phyloP scores from a whole-genome alignment of 2,329 filamentous ascomycete species.

The Talaromyces sp. region DNA sequence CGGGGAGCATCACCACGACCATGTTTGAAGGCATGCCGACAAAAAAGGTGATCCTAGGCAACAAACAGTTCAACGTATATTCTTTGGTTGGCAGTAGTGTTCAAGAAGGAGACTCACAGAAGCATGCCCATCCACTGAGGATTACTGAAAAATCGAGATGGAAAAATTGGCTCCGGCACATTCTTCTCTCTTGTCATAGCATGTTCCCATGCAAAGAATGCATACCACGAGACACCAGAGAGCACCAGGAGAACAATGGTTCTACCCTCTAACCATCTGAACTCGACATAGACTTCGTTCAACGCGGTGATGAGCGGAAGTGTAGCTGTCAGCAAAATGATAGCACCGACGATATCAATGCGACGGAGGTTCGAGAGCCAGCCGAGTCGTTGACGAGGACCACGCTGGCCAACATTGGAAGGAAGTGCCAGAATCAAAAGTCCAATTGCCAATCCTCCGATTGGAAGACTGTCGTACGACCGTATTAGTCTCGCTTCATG shows the following conservation, averaged over 20 bases:
- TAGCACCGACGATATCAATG: constrained; percentile 31
- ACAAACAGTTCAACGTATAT: not conserved
- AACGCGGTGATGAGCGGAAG: constrained; percentile 45
- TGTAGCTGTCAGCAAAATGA: constrained; percentile 39
- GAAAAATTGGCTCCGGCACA: constrained; percentile 22
- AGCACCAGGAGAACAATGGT: constrained; percentile 21
- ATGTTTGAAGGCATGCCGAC: constrained; percentile 24
- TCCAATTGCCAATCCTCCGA: not conserved
- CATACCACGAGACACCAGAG: constrained; percentile 24
- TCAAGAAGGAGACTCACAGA: constrained; percentile 16
- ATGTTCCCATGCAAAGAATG: constrained; percentile 31
- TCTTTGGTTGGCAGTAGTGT: no score
- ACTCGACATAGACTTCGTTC: constrained; percentile 41
- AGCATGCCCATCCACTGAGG: constrained; percentile 26
- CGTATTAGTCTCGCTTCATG: no score
- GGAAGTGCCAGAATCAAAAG: not conserved
- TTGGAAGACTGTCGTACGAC: not conserved
- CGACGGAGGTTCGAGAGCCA: constrained; percentile 31
- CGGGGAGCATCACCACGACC: constrained; percentile 27
- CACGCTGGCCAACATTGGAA: not conserved
- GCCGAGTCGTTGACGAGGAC: not conserved
- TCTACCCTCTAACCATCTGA: constrained; percentile 39
- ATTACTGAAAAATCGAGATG: constrained; percentile 24
- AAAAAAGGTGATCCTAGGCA: constrained; percentile 24
- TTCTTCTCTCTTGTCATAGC: constrained; percentile 18